Evolutionary conservation across 306 rosid species (phyloP).

Genomic region (Trifolium dubium): DNA sequence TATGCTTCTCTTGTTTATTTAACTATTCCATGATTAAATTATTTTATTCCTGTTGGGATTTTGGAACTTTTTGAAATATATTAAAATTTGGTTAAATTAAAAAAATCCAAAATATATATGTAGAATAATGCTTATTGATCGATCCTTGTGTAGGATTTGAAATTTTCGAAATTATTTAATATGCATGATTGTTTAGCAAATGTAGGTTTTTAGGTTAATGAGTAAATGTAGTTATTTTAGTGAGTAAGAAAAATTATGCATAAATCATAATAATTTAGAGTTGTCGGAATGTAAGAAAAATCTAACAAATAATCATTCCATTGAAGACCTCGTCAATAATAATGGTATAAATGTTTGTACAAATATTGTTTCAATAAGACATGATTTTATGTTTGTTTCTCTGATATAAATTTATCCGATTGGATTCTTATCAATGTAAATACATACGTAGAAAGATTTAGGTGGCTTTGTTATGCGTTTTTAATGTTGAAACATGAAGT

Average conservation of each 20-base stretch:
- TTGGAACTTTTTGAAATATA: neutral
- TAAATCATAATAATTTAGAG: no score
- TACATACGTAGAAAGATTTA: no score
- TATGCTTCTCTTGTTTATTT: conserved; percentile 6
- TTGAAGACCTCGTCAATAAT: no score
- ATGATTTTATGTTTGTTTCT: neutral
- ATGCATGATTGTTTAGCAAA: no score
- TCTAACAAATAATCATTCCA: no score
- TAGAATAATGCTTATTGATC: neutral
- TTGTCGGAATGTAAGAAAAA: no score
- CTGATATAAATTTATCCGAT: neutral
- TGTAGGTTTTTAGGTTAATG: neutral
- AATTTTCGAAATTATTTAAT: no score
- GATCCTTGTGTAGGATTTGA: neutral
- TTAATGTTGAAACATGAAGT: neutral
- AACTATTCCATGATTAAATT: neutral
- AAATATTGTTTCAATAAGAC: neutral
- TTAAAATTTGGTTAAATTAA: neutral
- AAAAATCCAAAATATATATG: neutral
- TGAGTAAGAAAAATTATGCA: no score
- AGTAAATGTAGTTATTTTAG: no score
- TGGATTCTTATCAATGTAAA: no score
- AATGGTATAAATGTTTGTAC: no score
- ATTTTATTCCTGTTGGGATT: neutral
- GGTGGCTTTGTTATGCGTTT: no score